phyloP scores from a whole-genome alignment of 2,329 filamentous ascomycete species.

The Sodiomyces alkalinus region DNA sequence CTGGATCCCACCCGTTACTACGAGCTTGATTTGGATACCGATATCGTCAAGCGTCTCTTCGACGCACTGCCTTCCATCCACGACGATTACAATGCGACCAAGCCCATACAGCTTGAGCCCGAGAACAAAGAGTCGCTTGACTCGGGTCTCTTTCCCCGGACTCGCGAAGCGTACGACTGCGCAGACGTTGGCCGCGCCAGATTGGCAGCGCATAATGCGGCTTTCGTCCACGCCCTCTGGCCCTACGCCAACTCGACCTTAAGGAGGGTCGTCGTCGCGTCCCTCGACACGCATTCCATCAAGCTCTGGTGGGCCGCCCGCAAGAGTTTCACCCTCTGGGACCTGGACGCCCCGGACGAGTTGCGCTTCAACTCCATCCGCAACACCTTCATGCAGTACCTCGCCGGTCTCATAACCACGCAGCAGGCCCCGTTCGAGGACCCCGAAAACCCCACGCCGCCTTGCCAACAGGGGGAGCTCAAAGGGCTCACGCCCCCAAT shows the following conservation, averaged over 20 bases:
- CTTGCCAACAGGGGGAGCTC: neutral
- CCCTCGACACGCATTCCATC: constrained; percentile 1
- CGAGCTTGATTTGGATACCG: too few relatives aligned
- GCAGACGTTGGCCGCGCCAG: neutral
- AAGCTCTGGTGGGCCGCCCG: constrained; percentile 5
- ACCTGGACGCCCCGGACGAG: constrained; percentile 3
- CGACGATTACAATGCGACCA: too few relatives aligned
- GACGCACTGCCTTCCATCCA: too few relatives aligned
- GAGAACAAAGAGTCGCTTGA: too few relatives aligned
- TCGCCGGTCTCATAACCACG: constrained; percentile 2
- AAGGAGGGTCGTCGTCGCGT: constrained; percentile 1
- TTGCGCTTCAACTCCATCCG: constrained; percentile 3
- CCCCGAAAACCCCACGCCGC: neutral
- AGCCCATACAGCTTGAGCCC: too few relatives aligned
- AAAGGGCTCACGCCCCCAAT: neutral
- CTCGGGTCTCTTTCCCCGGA: too few relatives aligned
- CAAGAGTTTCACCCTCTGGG: constrained; percentile 4
- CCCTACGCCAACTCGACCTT: constrained; percentile 6
- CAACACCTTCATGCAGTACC: constrained; percentile 5
- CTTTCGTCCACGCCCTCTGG: constrained; percentile 5
- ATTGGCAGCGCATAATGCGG: too few relatives aligned
- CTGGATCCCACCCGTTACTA: too few relatives aligned
- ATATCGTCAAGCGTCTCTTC: too few relatives aligned
- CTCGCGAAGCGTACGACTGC: constrained; percentile 2
- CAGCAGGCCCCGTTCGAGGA: neutral